Evolutionary conservation across 108 stramenopile genomes (phyloP).

Genomic region (Thalassiosira profunda): DNA sequence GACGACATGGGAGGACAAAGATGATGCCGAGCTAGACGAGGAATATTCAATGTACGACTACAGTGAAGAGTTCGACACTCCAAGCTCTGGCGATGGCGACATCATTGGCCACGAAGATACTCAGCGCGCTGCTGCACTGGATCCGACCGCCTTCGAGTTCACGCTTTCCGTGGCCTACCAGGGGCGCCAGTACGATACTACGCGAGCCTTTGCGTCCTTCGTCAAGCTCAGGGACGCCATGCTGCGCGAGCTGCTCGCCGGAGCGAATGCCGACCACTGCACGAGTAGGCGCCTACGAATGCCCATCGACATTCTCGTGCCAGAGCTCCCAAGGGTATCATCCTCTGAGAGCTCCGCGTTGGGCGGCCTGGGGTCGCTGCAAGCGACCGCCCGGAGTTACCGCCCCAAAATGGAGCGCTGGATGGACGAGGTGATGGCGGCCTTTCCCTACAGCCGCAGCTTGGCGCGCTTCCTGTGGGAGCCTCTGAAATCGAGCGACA

Average conservation of each 20-base stretch:
- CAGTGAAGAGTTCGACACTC: conserved; percentile 30
- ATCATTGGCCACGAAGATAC: conserved; percentile 3
- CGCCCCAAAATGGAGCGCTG: conserved; percentile 77
- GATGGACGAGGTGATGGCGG: conserved; percentile 63
- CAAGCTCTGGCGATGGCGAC: conserved; percentile 8
- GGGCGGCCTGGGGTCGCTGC: conserved; percentile 71
- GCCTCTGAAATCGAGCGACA: conserved; percentile 48
- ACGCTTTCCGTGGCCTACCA: conserved; percentile 72
- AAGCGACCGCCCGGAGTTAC: conserved; percentile 66
- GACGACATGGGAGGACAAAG: conserved; percentile 27
- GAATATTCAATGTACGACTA: conserved; percentile 55
- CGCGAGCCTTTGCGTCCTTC: conserved; percentile 71
- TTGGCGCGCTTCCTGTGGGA: conserved; percentile 80
- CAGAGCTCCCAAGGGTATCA: conserved; percentile 61
- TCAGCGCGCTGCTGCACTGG: conserved; percentile 1
- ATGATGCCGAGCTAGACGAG: conserved; percentile 44
- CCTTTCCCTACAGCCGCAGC: conserved; percentile 70
- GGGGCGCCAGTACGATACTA: conserved; percentile 76
- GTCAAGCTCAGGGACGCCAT: conserved; percentile 74
- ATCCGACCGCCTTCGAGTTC: conserved; percentile 71
- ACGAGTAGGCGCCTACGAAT: neutral
- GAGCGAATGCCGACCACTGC: conserved; percentile 6
- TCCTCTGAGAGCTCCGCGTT: conserved; percentile 29
- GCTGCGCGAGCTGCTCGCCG: conserved; percentile 53
- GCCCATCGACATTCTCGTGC: conserved; percentile 47